These are phyloP conservation scores for Pseudevernia furfuracea DNA, from an alignment of 495 filamentous ascomycete species.

Conservation along the genomic window DNA sequence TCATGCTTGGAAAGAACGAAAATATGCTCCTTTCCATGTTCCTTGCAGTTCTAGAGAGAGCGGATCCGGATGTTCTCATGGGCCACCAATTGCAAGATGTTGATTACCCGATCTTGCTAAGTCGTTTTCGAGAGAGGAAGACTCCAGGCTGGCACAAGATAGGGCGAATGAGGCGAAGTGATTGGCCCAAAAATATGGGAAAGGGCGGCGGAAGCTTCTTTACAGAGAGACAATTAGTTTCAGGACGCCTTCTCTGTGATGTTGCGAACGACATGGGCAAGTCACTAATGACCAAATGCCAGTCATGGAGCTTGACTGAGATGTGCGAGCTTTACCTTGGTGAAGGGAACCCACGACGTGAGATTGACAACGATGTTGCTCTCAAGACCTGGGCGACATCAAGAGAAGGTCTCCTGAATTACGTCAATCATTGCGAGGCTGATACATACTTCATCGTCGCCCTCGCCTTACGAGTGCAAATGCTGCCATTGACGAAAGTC, in stretches of 20 bases:
- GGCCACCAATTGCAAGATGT: constrained; percentile 97
- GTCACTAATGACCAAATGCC: constrained; percentile 93
- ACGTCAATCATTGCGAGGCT: constrained; percentile 81
- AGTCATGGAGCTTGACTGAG: constrained; percentile 94
- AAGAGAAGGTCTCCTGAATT: constrained; percentile 83
- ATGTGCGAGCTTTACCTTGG: constrained; percentile 90
- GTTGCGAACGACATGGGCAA: constrained; percentile 94
- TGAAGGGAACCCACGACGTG: constrained; percentile 57
- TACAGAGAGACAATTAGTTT: constrained; percentile 79
- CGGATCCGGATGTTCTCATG: constrained; percentile 88
- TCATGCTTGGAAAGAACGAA: constrained; percentile 76
- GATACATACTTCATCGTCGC: constrained; percentile 96
- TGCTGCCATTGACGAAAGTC: constrained; percentile 88
- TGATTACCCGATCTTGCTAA: constrained; percentile 85
- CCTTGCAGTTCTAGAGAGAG: constrained; percentile 73
- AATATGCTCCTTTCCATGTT: constrained; percentile 77
- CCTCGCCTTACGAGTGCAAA: constrained; percentile 76
- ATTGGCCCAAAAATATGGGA: constrained; percentile 85
- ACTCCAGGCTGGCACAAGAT: constrained; percentile 89
- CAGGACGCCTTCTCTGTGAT: constrained; percentile 88
- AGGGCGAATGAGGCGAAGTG: constrained; percentile 69
- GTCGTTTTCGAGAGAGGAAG: constrained; percentile 79
- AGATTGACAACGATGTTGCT: constrained; percentile 79
- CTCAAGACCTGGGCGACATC: constrained; percentile 81
- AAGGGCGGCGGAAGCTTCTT: constrained; percentile 83